Evolutionary conservation across 345 rosid species (phyloP), one percentile per base, ranked within the genome.

Genomic region (Ceriops decandra): DNA sequence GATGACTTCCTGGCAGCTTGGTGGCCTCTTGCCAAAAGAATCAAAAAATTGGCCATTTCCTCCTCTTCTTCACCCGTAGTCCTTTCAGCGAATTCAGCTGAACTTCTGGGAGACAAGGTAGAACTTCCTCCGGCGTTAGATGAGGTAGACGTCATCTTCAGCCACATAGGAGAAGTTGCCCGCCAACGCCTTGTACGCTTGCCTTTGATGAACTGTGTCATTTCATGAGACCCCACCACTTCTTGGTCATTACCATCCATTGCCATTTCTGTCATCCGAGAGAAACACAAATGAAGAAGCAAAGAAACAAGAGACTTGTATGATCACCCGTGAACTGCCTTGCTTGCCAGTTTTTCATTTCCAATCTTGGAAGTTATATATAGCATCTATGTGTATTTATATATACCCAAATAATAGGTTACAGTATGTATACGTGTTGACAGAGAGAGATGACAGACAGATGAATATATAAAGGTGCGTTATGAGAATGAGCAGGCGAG

Each of bases 151-250:
- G 83, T 72, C 68, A 69, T 52, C 0, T 81, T 71, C 47, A 79
- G 68, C 47, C 76, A 54, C 3, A 70, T 75, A 22, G 90, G 93
- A 53, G 89, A 87, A 10, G 62, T 51, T 4, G 86, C 80, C 28
- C 89, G 72, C 32, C 75, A 88, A 5, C 93, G 88, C 87, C 83
- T 89, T 56, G 92, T 90, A 33, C 96, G 85, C 80, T 86, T 86
- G 11, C 96, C 87, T 68, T 87, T 89, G 77, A 75, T 81, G 64
- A 80, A n/a, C 20, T 66, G 72, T 22, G 67, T 10, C 5, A 64
- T 38, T 52, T 73, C 79, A 31, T 56, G 67, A 56, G 79, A 67
- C 30, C 51, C 66, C 46, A 38, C 51, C 35, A n/a, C 72, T 49
- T 73, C 76, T 38, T 76, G 83, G 36, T 33, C 9, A 17, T 71